These are phyloP conservation scores for Euphrasia arctica DNA, from an alignment of 305 asterid genomes.

Conservation along the genomic window DNA sequence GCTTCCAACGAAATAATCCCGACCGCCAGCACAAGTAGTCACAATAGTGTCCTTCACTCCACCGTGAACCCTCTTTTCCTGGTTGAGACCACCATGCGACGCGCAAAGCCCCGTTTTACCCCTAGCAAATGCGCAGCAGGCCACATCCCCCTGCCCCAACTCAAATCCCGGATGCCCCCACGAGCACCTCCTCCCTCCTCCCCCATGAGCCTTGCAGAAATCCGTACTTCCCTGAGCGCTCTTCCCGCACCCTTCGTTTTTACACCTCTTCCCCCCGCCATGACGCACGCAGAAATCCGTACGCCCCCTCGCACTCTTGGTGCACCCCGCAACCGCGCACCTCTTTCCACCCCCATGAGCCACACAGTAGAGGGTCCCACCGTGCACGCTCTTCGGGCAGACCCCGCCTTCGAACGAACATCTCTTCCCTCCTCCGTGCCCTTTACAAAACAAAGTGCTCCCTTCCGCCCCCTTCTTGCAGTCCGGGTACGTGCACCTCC, in stretches of 20 bases:
- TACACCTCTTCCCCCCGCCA: slow-evolving; percentile 92
- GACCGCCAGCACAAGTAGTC: too few species aligned
- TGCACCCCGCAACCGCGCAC: slow-evolving; percentile 64
- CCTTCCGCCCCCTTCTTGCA: slow-evolving; percentile 93
- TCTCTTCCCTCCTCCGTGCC: slow-evolving; percentile 93
- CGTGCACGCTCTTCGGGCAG: slow-evolving; percentile 89
- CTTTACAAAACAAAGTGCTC: slow-evolving; percentile 86
- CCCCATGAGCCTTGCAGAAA: slow-evolving; percentile 91
- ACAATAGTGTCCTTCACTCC: neutral
- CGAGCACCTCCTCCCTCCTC: slow-evolving; percentile 68
- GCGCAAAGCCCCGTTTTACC: slow-evolving; percentile 91
- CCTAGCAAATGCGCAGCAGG: slow-evolving; percentile 73
- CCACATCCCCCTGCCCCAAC: slow-evolving; percentile 15
- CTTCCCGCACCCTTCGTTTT: slow-evolving; percentile 64
- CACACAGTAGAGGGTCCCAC: slow-evolving; percentile 77
- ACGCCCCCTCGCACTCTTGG: slow-evolving; percentile 87
- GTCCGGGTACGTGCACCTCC: slow-evolving; percentile 68
- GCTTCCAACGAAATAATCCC: neutral
- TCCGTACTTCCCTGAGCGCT: slow-evolving; percentile 96
- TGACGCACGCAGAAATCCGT: slow-evolving; percentile 82
- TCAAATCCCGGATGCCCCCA: slow-evolving; percentile 30
- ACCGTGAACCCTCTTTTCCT: neutral
- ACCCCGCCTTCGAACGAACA: slow-evolving; percentile 60
- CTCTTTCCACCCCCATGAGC: slow-evolving; percentile 88
- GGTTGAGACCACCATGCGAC: slow-evolving; percentile 36